phyloP scores from a whole-genome alignment of 106 monocot genomes.

The Alisma plantagoaquatica region DNA sequence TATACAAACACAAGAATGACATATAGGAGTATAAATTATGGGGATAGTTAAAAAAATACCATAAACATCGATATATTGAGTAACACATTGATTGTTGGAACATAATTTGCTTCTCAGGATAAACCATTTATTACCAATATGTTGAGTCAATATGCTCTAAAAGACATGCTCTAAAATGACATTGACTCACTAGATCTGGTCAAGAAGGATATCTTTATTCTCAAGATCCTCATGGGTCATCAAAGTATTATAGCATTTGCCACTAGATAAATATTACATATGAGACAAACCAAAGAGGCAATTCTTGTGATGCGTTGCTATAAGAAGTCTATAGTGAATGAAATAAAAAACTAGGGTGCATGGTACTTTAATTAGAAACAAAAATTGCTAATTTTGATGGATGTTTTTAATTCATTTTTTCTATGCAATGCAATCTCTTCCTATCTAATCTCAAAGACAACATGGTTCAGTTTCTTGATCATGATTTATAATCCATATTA shows the following conservation, averaged over 20 bases:
- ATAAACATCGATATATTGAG: too few relatives aligned
- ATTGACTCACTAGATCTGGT: constrained; percentile 65
- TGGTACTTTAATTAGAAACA: constrained; percentile 82
- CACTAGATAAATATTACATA: constrained; percentile 60
- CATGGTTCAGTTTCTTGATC: too few relatives aligned
- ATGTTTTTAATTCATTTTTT: constrained; percentile 92
- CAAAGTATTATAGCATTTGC: constrained; percentile 71
- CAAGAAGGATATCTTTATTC: constrained; percentile 78
- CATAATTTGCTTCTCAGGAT: too few relatives aligned
- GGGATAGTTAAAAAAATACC: too few relatives aligned
- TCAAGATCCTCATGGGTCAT: constrained; percentile 78
- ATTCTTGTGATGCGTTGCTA: constrained; percentile 86
- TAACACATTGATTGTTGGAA: too few relatives aligned
- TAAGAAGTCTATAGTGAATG: constrained; percentile 76
- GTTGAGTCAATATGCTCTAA: constrained; percentile 84
- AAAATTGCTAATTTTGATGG: constrained; percentile 68
- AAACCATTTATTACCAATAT: constrained; percentile 24
- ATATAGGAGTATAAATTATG: too few relatives aligned
- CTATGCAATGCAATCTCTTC: constrained; percentile 87
- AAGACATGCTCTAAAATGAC: constrained; percentile 88
- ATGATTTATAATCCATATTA: too few relatives aligned
- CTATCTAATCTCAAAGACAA: constrained; percentile 84
- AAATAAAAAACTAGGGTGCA: constrained; percentile 62
- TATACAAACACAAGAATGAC: too few relatives aligned
- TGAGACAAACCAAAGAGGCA: constrained; percentile 73